Conservation (phyloP, 441 rosid species). For the Viola pubescens region DNA sequence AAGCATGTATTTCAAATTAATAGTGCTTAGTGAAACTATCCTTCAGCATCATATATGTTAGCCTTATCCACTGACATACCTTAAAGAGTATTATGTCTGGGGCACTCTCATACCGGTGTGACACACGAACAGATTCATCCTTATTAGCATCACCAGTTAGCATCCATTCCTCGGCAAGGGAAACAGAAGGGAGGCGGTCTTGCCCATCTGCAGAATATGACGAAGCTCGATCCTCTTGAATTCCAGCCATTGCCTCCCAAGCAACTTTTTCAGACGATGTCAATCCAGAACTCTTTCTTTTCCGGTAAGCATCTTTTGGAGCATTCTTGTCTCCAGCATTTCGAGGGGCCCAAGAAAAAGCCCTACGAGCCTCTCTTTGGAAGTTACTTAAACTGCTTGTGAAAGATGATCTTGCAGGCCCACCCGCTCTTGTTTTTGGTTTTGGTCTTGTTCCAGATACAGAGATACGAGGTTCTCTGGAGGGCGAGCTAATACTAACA, state of each 20-base stretch:
- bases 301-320: conserved; percentile 74
- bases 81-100: conserved; percentile 91
- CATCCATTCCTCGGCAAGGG: conserved; percentile 96
- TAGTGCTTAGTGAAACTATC: too few relatives aligned
- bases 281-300: conserved; percentile 86
- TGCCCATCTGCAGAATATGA: conserved; percentile 67
- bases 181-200: conserved; percentile 83
- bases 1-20: too few relatives aligned
- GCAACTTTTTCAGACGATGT: conserved; percentile 77
- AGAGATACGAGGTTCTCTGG: conserved; percentile 75
- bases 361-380: conserved; percentile 96
- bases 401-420: conserved; percentile 56
- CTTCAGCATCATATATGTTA: too few relatives aligned
- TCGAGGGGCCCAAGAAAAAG: conserved; percentile 97
- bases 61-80: conserved; percentile 32
- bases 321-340: conserved; percentile 69
- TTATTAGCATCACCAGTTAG: conserved; percentile 68
- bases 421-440: conserved; percentile 56
- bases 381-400: conserved; percentile 84
- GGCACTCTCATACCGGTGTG: conserved; percentile 90
- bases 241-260: conserved; percentile 98
- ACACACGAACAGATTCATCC: conserved; percentile 78
- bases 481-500: conserved; percentile 60
- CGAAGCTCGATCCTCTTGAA: conserved; percentile 66
- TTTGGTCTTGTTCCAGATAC: conserved; percentile 66